Percentiles rank a stretch among this genome's conserved stretches.
phyloP scores from a whole-genome alignment of 768 basidiomycete species.

The Trametes sanguinea region DNA sequence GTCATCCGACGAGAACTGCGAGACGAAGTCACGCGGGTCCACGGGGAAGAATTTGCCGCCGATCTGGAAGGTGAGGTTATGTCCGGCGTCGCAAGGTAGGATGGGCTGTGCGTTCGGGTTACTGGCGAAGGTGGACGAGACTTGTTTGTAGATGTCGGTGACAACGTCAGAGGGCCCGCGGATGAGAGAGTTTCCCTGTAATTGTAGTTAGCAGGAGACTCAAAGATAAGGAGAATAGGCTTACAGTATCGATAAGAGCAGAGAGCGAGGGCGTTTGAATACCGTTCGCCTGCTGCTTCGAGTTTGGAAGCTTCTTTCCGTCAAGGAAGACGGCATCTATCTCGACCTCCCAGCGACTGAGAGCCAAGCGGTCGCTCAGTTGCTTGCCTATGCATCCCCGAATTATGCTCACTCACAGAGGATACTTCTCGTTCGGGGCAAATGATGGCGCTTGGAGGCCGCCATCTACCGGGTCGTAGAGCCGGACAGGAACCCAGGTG shows the following conservation, averaged over 20 bases:
- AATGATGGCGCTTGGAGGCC: slow-evolving; percentile 59
- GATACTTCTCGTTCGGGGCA: slow-evolving; percentile 59
- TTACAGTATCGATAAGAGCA: slow-evolving; percentile 72
- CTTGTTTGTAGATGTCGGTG: slow-evolving; percentile 40
- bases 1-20: slow-evolving; percentile 41
- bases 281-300: slow-evolving; percentile 46
- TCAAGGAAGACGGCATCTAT: slow-evolving; percentile 75
- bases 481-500: slow-evolving; percentile 68
- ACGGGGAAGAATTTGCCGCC: slow-evolving; percentile 72
- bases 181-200: slow-evolving; percentile 73
- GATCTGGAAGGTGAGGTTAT: slow-evolving; percentile 67
- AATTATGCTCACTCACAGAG: slow-evolving; percentile 24
- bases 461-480: slow-evolving; percentile 52
- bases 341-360: slow-evolving; percentile 62
- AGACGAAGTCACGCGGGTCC: slow-evolving; percentile 72
- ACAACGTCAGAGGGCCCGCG: slow-evolving; percentile 74
- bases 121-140: slow-evolving; percentile 39
- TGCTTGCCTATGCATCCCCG: not conserved
- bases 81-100: slow-evolving; percentile 61
- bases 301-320: slow-evolving; percentile 57
- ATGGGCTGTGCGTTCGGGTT: slow-evolving; percentile 28
- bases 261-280: slow-evolving; percentile 48
- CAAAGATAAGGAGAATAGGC: not conserved
- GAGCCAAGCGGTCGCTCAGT: not conserved
- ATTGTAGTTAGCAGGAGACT: not conserved